phyloP scores from a whole-genome alignment of 1,284 basidiomycete genomes.

The Pseudozyma sp. region DNA sequence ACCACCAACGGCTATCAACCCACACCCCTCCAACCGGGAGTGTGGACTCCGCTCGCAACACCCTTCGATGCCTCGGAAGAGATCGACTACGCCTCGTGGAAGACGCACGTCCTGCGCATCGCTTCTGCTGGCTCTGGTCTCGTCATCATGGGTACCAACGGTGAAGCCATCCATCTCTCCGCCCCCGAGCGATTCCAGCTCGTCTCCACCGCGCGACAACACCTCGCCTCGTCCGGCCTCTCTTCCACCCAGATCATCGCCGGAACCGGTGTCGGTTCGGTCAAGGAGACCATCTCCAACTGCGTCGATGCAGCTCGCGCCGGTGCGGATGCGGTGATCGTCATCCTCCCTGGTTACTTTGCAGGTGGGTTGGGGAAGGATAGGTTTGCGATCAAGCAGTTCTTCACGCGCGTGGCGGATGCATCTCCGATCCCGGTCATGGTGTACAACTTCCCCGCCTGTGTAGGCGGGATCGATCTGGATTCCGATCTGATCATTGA shows the following conservation, averaged over 20 bases:
- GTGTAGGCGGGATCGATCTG: conserved; percentile 80
- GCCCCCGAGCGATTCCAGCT: conserved; percentile 78
- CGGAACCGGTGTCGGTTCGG: conserved; percentile 84
- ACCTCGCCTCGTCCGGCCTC: conserved; percentile 78
- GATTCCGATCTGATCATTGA: conserved; percentile 85
- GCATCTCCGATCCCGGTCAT: conserved; percentile 86
- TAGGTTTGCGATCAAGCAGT: conserved; percentile 78
- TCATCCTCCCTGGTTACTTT: conserved; percentile 86
- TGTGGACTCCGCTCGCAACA: conserved; percentile 85
- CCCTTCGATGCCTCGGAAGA: conserved; percentile 85
- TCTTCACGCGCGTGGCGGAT: conserved; percentile 80
- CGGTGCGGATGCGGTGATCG: conserved; percentile 85
- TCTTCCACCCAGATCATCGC: conserved; percentile 78
- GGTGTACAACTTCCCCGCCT: conserved; percentile 86
- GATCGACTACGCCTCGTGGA: conserved; percentile 80
- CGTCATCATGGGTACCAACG: conserved; percentile 84
- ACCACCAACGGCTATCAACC: conserved; percentile 29
- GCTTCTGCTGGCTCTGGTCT: conserved; percentile 81
- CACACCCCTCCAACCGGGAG: conserved; percentile 73
- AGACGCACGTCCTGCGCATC: conserved; percentile 78
- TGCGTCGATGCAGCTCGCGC: conserved; percentile 80
- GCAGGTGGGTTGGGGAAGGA: conserved; percentile 77
- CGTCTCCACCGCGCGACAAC: conserved; percentile 78
- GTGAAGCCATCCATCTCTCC: conserved; percentile 81
- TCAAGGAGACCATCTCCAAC: conserved; percentile 81